These are phyloP conservation scores for Aspergillus incahuasiensis DNA, from an alignment of 495 filamentous ascomycete genomes.

Conservation along the genomic window DNA sequence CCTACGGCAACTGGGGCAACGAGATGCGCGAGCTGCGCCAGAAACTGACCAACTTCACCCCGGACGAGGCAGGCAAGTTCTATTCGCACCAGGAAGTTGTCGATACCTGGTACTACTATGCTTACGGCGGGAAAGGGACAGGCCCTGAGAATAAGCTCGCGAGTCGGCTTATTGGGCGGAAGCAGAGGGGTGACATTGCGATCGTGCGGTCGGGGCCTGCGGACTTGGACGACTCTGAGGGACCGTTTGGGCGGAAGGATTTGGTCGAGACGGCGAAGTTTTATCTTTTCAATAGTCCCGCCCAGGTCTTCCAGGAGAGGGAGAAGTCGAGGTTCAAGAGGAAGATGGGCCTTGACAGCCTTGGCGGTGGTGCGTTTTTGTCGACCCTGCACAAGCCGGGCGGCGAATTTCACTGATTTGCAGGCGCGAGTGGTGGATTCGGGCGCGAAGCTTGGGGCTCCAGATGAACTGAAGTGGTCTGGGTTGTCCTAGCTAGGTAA, in stretches of 20 bases:
- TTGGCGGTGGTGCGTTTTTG: too few species aligned
- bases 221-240: neutral
- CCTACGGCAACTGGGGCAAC: constrained; percentile 11
- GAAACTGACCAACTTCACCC: neutral
- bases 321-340: neutral
- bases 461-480: too few species aligned
- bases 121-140: neutral
- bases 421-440: too few species aligned
- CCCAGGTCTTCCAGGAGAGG: neutral
- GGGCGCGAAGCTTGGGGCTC: too few species aligned
- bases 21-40: constrained; percentile 15
- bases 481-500: too few species aligned
- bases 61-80: constrained; percentile 17
- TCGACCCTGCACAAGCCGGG: too few species aligned
- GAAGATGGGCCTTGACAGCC: neutral
- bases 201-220: neutral
- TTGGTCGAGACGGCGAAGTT: neutral
- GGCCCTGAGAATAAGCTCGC: neutral
- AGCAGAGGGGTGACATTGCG: neutral
- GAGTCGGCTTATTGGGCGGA: neutral
- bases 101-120: neutral
- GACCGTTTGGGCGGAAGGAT: neutral
- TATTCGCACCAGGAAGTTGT: constrained; percentile 12
- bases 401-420: too few species aligned
- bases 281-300: neutral